Conservation (phyloP, 2,329 filamentous ascomycete species). For the Chaetomium sp. region DNA sequence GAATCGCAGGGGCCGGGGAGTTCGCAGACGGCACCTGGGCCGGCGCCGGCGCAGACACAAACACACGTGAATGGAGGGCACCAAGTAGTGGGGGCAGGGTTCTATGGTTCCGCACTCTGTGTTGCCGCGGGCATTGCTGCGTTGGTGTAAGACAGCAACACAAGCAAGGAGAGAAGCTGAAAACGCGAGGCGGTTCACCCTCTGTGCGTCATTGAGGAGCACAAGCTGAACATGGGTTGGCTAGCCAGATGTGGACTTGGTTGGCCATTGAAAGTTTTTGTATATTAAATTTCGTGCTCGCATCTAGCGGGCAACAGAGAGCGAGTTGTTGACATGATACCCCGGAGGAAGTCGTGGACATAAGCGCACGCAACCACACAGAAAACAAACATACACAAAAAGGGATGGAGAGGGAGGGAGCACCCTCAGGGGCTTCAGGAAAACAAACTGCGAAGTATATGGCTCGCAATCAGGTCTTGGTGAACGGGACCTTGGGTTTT, state of each 20-base stretch:
- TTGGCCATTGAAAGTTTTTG: neutral
- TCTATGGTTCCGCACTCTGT: conserved; percentile 19
- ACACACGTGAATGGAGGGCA: conserved; percentile 24
- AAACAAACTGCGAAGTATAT: neutral
- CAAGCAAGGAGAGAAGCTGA: neutral
- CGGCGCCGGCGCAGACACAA: conserved; percentile 15
- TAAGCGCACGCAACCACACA: neutral
- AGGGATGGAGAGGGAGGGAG: neutral
- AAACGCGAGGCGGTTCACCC: too few species aligned
- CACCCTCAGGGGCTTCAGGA: neutral
- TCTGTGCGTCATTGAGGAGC: too few species aligned
- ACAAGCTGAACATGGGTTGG: too few species aligned
- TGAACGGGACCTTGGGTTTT: neutral
- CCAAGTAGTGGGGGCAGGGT: conserved; percentile 19
- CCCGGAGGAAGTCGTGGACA: conserved; percentile 4
- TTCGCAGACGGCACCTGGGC: conserved; percentile 11
- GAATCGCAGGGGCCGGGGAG: conserved; percentile 28
- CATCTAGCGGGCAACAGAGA: neutral
- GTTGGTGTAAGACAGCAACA: conserved; percentile 14
- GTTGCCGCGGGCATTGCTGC: conserved; percentile 22
- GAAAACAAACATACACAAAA: neutral
- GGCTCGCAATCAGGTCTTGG: neutral
- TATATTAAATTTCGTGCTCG: neutral
- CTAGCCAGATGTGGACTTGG: too few species aligned
- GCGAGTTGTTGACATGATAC: conserved; percentile 11